Percentiles rank a stretch among this genome's conserved stretches.
Evolutionary conservation across 106 monocot species (phyloP).

Genomic region (Apostasia shenzhenica): DNA sequence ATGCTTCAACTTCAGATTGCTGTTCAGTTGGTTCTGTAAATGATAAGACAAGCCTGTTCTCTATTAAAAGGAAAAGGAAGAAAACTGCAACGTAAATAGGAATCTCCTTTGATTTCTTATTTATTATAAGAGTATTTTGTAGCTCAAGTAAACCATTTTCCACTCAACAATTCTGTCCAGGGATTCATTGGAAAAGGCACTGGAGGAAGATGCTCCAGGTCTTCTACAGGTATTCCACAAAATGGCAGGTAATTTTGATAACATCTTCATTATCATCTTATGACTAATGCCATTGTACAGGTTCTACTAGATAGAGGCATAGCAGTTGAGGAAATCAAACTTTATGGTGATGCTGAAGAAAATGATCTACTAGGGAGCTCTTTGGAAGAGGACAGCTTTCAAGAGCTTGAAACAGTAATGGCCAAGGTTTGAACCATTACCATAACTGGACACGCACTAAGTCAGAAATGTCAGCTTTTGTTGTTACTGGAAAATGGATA

Average conservation of each 20-base stretch:
- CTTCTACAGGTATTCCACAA: conserved; percentile 56
- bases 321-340: conserved; percentile 75
- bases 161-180: conserved; percentile 25
- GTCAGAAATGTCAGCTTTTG: neutral
- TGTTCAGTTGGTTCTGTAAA: conserved; percentile 8
- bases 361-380: conserved; percentile 25
- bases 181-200: conserved; percentile 77
- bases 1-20: neutral
- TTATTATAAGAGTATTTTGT: neutral
- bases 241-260: neutral
- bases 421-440: conserved; percentile 38
- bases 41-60: conserved; percentile 8
- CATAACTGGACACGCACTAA: neutral
- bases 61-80: conserved; percentile 50
- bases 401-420: conserved; percentile 72
- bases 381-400: conserved; percentile 50
- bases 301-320: conserved; percentile 80
- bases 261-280: neutral
- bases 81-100: conserved; percentile 69
- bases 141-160: neutral
- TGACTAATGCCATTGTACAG: conserved; percentile 24
- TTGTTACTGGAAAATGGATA: too few relatives aligned
- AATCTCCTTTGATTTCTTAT: neutral
- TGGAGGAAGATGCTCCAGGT: conserved; percentile 98
- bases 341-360: conserved; percentile 61